Conservation (phyloP, 2,329 filamentous ascomycete species). For the Emergomyces orientalis region DNA sequence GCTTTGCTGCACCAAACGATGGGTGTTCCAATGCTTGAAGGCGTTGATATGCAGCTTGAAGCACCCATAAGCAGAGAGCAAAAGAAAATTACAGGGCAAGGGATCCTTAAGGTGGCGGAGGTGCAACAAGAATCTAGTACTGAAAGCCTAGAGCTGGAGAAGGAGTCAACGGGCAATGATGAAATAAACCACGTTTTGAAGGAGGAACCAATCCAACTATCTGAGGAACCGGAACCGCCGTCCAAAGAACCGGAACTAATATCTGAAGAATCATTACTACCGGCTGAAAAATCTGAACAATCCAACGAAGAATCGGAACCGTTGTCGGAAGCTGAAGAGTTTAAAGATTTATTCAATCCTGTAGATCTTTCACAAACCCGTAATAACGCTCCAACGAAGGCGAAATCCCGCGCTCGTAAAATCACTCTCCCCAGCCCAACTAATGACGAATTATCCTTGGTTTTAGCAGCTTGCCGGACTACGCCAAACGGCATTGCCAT, state of each 20-base stretch:
- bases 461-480: conserved; percentile 53
- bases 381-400: conserved; percentile 1
- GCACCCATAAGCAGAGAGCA: neutral
- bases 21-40: conserved; percentile 48
- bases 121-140: neutral
- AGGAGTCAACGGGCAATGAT: neutral
- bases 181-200: neutral
- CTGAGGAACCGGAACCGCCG: neutral
- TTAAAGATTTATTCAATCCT: conserved; percentile 25
- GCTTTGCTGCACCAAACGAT: conserved; percentile 73
- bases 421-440: conserved; percentile 37
- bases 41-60: conserved; percentile 12
- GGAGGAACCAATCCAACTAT: neutral
- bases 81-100: neutral
- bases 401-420: conserved; percentile 5
- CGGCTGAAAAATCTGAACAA: neutral
- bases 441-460: conserved; percentile 56
- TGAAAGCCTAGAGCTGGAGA: neutral
- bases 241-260: neutral
- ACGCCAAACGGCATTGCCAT: conserved; percentile 51
- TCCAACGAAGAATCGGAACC: neutral
- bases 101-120: neutral
- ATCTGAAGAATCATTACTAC: neutral
- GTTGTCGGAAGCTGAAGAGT: neutral
- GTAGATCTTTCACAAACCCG: conserved; percentile 14